These are phyloP conservation scores for Backusella tuberculispora DNA, from an alignment of 192 early-diverging fungal genomes.

Conservation along the genomic window DNA sequence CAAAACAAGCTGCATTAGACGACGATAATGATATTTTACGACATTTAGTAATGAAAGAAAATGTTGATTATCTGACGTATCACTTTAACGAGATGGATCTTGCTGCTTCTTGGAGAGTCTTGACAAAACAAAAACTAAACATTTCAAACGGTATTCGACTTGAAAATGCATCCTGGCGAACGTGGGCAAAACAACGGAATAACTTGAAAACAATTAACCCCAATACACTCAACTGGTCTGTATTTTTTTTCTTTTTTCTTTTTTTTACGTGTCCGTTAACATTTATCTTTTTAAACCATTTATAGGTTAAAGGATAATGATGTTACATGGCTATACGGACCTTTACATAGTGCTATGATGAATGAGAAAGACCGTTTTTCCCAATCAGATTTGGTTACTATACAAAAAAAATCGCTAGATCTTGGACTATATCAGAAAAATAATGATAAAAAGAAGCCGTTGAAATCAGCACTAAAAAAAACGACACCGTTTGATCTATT, in stretches of 20 bases:
- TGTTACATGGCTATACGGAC: constrained; percentile 69
- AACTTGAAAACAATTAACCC: constrained; percentile 55
- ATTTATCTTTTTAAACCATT: neutral
- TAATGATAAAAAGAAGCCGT: neutral
- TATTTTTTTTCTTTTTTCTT: neutral
- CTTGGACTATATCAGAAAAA: neutral
- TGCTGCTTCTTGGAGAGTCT: constrained; percentile 60
- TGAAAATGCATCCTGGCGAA: constrained; percentile 70
- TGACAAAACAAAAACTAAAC: constrained; percentile 66
- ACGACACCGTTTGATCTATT: constrained; percentile 55
- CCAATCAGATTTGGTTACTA: constrained; percentile 22
- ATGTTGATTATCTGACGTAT: constrained; percentile 63
- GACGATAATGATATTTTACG: constrained; percentile 27
- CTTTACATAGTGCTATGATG: constrained; percentile 56
- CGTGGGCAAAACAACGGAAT: constrained; percentile 62
- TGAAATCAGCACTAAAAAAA: constrained; percentile 59
- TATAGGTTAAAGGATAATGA: constrained; percentile 66
- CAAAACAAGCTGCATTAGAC: constrained; percentile 7
- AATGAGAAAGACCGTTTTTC: constrained; percentile 34
- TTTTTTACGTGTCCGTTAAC: neutral
- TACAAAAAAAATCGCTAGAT: constrained; percentile 32
- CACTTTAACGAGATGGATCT: constrained; percentile 63
- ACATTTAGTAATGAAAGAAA: constrained; percentile 35
- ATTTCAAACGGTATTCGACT: constrained; percentile 63
- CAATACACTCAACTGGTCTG: constrained; percentile 51